phyloP scores from a whole-genome alignment of 192 early-diverging fungal genomes.

The Backusella liffmaniae region DNA sequence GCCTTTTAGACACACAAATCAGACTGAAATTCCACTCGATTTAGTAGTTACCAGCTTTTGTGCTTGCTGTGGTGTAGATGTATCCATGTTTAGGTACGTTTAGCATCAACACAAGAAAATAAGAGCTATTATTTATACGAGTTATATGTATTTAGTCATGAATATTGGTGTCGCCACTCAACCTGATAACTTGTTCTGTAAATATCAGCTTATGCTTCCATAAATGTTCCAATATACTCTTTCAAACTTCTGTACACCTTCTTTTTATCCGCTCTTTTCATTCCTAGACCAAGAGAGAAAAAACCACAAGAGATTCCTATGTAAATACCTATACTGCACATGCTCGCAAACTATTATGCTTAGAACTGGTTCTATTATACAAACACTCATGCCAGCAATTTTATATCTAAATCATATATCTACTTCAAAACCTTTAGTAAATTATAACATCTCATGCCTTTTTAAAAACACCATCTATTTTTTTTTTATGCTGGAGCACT shows the following conservation, averaged over 20 bases:
- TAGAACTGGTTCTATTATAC: neutral
- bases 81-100: conserved; percentile 5
- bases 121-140: neutral
- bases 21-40: neutral
- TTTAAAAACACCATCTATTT: neutral
- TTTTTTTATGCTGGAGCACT: neutral
- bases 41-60: neutral
- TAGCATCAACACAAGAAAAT: neutral
- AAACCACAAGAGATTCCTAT: neutral
- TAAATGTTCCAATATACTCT: neutral
- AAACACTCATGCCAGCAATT: neutral
- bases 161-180: neutral
- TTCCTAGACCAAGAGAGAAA: neutral
- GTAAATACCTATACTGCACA: neutral
- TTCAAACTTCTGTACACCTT: neutral
- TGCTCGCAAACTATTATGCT: neutral
- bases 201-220: neutral
- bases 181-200: neutral
- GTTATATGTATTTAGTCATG: neutral
- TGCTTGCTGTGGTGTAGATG: neutral
- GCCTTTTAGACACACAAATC: neutral
- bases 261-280: neutral
- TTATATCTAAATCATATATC: neutral
- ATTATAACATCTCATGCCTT: neutral
- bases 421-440: neutral